Percentiles rank a stretch among this genome's conserved stretches.
phyloP scores from a whole-genome alignment of 495 filamentous ascomycete species.

The Xylaria grammica region DNA sequence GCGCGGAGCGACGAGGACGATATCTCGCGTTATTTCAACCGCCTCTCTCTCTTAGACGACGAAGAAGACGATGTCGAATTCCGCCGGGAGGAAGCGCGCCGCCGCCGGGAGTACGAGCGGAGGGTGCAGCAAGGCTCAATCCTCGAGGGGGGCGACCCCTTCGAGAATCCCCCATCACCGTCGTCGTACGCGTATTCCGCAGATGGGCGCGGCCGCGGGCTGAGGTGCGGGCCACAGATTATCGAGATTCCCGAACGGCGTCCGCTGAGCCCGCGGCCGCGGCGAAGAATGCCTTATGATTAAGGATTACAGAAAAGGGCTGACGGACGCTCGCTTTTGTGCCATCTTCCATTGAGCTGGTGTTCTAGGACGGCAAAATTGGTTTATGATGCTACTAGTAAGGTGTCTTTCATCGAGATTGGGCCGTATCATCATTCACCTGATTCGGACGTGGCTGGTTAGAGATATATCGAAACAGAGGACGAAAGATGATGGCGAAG shows the following conservation, averaged over 20 bases:
- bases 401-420: background rate
- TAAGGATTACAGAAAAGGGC: background rate
- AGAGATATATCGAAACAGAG: no score
- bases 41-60: slow-evolving; percentile 28
- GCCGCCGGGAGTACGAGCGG: slow-evolving; percentile 3
- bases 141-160: slow-evolving; percentile 6
- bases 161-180: background rate
- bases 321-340: background rate
- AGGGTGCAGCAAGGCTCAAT: slow-evolving; percentile 9
- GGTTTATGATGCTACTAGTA: no score
- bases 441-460: no score
- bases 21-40: slow-evolving; percentile 2
- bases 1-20: slow-evolving; percentile 8
- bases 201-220: background rate
- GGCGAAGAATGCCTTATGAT: background rate
- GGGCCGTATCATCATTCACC: background rate
- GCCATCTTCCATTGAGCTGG: background rate
- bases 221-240: background rate
- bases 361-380: background rate
- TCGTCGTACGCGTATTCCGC: slow-evolving; percentile 15
- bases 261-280: background rate
- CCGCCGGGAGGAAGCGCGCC: background rate
- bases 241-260: slow-evolving; percentile 3
- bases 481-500: no score
- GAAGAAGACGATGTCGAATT: background rate